phyloP scores from a whole-genome alignment of 2,329 filamentous ascomycete genomes.

The Stagonosporopsis rhizophila region DNA sequence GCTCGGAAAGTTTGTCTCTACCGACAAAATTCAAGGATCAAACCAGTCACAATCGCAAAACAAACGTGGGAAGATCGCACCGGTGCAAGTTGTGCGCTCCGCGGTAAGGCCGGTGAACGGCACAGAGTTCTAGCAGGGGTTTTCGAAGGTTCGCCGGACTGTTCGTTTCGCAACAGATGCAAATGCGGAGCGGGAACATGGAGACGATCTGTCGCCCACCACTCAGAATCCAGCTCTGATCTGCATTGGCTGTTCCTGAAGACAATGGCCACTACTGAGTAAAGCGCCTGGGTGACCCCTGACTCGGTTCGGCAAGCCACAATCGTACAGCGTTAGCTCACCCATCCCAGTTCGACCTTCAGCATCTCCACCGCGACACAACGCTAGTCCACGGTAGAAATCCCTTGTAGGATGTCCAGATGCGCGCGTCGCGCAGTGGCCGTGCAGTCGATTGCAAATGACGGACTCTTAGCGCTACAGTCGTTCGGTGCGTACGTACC shows the following conservation, averaged over 20 bases:
- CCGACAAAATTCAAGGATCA: conserved; percentile 6
- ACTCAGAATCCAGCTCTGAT: conserved; percentile 28
- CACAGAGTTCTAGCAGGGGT: conserved; percentile 7
- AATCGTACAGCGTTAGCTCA: conserved; percentile 26
- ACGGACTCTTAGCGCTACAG: conserved; percentile 25
- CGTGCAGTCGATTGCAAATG: conserved; percentile 34
- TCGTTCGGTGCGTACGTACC: conserved; percentile 19
- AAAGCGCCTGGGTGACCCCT: conserved; percentile 22
- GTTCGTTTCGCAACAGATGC: conserved; percentile 29
- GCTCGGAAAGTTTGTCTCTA: background rate
- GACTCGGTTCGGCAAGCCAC: conserved; percentile 40
- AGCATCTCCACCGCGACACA: conserved; percentile 34
- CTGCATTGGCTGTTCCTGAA: conserved; percentile 32
- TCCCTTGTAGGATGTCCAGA: conserved; percentile 27
- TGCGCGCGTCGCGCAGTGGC: conserved; percentile 19
- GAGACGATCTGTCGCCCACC: conserved; percentile 24
- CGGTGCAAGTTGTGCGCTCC: conserved; percentile 3
- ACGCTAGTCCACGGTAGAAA: conserved; percentile 27
- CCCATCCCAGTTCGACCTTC: conserved; percentile 22
- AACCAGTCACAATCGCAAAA: conserved; percentile 2
- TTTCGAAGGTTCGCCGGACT: conserved; percentile 16
- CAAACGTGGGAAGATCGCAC: conserved; percentile 1
- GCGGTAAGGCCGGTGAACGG: conserved; percentile 4
- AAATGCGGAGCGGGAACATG: conserved; percentile 24
- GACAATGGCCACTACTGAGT: too few relatives aligned